Percentiles rank a stretch among this genome's conserved stretches.
phyloP scores from a whole-genome alignment of 768 basidiomycete species.

The Podaxis sp. region DNA sequence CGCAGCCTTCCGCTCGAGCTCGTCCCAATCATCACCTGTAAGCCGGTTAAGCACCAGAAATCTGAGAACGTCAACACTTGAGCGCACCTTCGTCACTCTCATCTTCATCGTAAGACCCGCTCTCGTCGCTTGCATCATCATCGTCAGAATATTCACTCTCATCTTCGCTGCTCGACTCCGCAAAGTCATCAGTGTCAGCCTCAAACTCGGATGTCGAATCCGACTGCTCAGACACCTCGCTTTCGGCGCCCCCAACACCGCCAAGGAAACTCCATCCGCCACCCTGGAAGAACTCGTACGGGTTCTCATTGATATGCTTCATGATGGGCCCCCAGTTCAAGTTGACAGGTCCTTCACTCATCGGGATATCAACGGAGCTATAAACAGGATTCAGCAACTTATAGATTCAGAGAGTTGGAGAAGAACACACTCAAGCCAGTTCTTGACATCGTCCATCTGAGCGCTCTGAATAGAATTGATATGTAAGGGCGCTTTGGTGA shows the following conservation, averaged over 20 bases:
- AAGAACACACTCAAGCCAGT: conserved; percentile 90
- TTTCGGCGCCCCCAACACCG: conserved; percentile 64
- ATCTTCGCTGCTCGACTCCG: conserved; percentile 52
- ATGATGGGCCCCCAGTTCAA: conserved; percentile 98
- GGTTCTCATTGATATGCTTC: conserved; percentile 97
- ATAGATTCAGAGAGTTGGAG: conserved; percentile 1
- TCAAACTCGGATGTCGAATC: conserved; percentile 54
- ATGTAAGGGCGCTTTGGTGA: conserved; percentile 87
- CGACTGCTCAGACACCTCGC: conserved; percentile 41
- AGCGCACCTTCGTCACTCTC: conserved; percentile 63
- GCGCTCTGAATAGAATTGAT: conserved; percentile 93
- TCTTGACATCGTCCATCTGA: conserved; percentile 95
- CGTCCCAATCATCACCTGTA: conserved; percentile 92
- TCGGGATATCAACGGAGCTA: conserved; percentile 95
- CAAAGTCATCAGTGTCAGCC: conserved; percentile 53
- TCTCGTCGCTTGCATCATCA: conserved; percentile 63
- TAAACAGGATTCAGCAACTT: conserved; percentile 14
- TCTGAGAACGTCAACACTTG: not conserved
- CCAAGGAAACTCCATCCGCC: conserved; percentile 96
- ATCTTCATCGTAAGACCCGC: conserved; percentile 55
- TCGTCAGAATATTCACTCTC: conserved; percentile 70
- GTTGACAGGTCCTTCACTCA: conserved; percentile 95
- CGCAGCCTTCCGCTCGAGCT: conserved; percentile 88
- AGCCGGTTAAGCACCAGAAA: conserved; percentile 10
- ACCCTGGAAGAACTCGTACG: conserved; percentile 91